Percentiles rank a stretch among this genome's conserved stretches.
phyloP scores from a whole-genome alignment of 768 basidiomycete genomes.

The Pleurotus djamor region DNA sequence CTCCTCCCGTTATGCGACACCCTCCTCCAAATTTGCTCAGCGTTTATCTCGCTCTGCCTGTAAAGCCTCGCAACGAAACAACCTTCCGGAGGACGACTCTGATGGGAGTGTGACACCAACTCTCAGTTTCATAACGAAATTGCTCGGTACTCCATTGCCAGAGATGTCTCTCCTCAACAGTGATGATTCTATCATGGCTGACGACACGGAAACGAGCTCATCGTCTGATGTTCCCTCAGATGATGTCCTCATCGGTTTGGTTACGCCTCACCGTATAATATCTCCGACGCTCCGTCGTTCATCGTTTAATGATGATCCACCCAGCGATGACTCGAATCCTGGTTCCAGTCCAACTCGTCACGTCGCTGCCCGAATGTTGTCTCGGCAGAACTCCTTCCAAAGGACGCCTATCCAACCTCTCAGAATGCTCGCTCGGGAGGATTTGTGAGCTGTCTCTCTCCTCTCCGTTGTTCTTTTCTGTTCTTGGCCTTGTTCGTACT shows the following conservation, averaged over 20 bases:
- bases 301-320: constrained; percentile 29
- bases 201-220: neutral
- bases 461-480: neutral
- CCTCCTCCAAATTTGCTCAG: neutral
- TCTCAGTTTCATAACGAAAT: neutral
- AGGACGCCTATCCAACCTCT: neutral
- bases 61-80: neutral
- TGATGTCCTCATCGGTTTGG: constrained; percentile 64
- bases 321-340: constrained; percentile 45
- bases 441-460: neutral
- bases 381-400: constrained; percentile 26
- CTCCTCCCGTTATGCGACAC: constrained; percentile 5
- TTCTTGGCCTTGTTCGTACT: neutral
- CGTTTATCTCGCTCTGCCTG: constrained; percentile 11
- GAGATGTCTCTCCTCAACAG: constrained; percentile 18
- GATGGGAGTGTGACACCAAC: neutral
- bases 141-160: neutral
- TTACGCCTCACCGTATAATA: constrained; percentile 66
- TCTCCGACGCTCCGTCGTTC: constrained; percentile 54
- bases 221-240: constrained; percentile 50
- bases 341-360: constrained; percentile 48
- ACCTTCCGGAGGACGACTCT: constrained; percentile 6
- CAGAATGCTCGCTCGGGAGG: constrained; percentile 1
- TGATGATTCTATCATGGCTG: constrained; percentile 47
- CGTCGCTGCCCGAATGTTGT: constrained; percentile 34